phyloP scores from a whole-genome alignment of 805 yeast species.

The Candida peoriensis region DNA sequence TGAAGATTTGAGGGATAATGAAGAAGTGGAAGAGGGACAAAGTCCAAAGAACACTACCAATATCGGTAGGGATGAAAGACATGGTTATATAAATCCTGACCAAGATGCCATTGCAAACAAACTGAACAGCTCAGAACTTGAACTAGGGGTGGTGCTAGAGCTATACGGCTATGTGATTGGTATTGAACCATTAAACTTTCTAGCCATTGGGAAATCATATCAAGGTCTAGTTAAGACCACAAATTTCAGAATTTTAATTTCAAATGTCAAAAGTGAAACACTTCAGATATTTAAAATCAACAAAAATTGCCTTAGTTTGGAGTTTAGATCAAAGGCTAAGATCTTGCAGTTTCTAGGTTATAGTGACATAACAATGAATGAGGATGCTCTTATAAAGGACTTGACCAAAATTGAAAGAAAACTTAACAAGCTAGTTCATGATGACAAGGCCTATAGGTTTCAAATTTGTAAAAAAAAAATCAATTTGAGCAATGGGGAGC shows the following conservation, averaged over 20 bases:
- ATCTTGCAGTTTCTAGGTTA: conserved; percentile 12
- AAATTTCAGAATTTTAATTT: conserved; percentile 13
- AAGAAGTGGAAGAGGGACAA: too few relatives aligned
- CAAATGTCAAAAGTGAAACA: conserved; percentile 7
- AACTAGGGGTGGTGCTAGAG: not conserved
- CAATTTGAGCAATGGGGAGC: conserved; percentile 8
- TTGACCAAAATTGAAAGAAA: not conserved
- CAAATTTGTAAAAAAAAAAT: conserved; percentile 2
- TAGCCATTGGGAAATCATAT: conserved; percentile 13
- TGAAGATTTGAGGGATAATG: too few relatives aligned
- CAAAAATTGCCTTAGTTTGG: conserved; percentile 13
- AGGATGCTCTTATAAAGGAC: conserved; percentile 1
- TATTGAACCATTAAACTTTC: conserved; percentile 9
- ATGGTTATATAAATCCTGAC: not conserved
- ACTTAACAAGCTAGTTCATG: not conserved
- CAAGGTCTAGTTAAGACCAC: conserved; percentile 5
- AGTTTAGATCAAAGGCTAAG: conserved; percentile 10
- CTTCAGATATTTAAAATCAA: conserved; percentile 5
- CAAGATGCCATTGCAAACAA: conserved; percentile 7
- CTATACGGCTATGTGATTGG: conserved; percentile 15
- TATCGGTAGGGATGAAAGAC: not conserved
- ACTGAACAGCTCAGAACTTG: conserved; percentile 1
- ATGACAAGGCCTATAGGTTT: not conserved
- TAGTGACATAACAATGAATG: too few relatives aligned
- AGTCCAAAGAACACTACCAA: not conserved